phyloP scores from a whole-genome alignment of 768 basidiomycete genomes.

The Lentinula guzmanii region DNA sequence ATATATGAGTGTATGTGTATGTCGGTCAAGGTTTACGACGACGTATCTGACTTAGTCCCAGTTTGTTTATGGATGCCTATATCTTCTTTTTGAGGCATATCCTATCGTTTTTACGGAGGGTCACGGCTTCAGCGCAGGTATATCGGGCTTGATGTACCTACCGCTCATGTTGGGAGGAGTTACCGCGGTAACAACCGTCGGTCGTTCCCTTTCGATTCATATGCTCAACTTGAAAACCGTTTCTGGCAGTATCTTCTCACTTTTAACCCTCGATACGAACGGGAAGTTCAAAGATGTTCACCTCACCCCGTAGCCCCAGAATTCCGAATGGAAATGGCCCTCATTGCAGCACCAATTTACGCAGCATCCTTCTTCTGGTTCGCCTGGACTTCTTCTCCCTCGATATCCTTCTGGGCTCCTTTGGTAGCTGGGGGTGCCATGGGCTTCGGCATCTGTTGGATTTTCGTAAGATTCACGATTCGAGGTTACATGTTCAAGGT shows the following conservation, averaged over 20 bases:
- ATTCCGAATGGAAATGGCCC: conserved; percentile 41
- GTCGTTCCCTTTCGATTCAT: conserved; percentile 11
- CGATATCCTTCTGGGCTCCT: conserved; percentile 47
- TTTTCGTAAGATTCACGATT: conserved; percentile 37
- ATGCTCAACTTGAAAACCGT: neutral
- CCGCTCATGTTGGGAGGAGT: conserved; percentile 51
- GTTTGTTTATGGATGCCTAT: conserved; percentile 61
- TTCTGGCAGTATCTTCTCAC: conserved; percentile 35
- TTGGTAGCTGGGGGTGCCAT: conserved; percentile 41
- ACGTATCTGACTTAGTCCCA: conserved; percentile 12
- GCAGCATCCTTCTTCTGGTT: conserved; percentile 62
- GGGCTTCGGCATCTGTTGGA: conserved; percentile 48
- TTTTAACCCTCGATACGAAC: conserved; percentile 44
- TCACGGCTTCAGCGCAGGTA: conserved; percentile 47
- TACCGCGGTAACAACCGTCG: conserved; percentile 36
- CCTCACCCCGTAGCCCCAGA: conserved; percentile 58
- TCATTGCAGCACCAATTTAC: conserved; percentile 48
- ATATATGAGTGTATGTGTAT: conserved; percentile 50
- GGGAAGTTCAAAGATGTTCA: conserved; percentile 32
- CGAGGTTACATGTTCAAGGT: neutral
- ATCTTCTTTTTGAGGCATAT: conserved; percentile 57
- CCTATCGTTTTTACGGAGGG: conserved; percentile 50
- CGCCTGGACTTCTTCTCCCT: conserved; percentile 55
- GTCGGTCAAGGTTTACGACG: neutral
- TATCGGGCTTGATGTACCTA: conserved; percentile 55